Base-by-base conservation (phyloP, 1,284 basidiomycete species). In the Apiotrichum siamense region DNA sequence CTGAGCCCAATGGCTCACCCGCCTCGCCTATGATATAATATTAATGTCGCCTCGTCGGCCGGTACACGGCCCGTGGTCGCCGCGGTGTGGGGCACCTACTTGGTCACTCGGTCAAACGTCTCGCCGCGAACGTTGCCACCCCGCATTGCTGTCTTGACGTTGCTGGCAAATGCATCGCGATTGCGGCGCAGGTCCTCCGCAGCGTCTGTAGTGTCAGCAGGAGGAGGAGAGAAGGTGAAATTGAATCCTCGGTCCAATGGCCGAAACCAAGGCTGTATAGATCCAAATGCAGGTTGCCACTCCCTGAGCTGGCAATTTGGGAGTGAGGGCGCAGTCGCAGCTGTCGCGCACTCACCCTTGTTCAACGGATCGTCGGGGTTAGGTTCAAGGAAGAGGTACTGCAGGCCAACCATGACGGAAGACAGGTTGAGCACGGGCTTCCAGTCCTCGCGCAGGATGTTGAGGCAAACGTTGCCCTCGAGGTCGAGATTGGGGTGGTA, bases 361-460 rank as follows among this genome's bases (percentile, higher is more conserved):
- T 98, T 99, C 63, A 98, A 73, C 23, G 96, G 96, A 76, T 98
- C 96, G 66, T 97, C 94, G 31, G 96, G 87, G 65, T 99, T 99
- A 20, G 96, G 94, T 73, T 98, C 96, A 52, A 98, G 79, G 80
- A 99, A 98, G 41, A 99, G 81, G 72, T 97, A 98, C 72, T 98
- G 93, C 54, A 99, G 77, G 32, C 96, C 96, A 59, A 97, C 90
- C 85, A 97, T 92, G 58, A 98, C 88, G 32, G 91, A 89, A 73
- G 92, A 97, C 50, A 97, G 80, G 74, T 97, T 97, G 47, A 98
- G 80, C 6, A 70, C 96, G 15, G 96, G 96, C 70, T 99, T 99
- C 96, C 96, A 99, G 77, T 98, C 96, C 78, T 98, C 96, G 71
- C 96, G 84, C 54, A 98, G 80, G 65, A 98, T 97, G 77, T 98